These are phyloP conservation scores for Fusarium ramigenum DNA, from an alignment of 2,329 filamentous ascomycete species.

Conservation along the genomic window DNA sequence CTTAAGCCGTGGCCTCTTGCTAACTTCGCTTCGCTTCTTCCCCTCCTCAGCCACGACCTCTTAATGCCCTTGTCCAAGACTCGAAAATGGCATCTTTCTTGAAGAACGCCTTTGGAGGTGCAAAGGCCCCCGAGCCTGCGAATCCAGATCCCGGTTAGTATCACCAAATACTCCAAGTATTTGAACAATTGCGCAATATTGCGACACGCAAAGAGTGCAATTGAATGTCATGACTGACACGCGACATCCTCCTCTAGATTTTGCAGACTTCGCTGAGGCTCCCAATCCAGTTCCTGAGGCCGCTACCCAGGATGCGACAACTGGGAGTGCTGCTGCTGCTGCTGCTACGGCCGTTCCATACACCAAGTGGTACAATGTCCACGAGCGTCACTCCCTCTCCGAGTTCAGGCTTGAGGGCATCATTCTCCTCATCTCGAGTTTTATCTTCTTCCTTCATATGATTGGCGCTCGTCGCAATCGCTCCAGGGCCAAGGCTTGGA, in stretches of 20 bases:
- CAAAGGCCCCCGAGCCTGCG: conserved; percentile 62
- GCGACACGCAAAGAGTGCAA: conserved; percentile 15
- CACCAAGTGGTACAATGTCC: conserved; percentile 96
- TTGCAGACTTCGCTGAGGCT: conserved; percentile 89
- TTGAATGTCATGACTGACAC: conserved; percentile 40
- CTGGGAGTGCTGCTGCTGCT: conserved; percentile 57
- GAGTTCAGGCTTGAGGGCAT: conserved; percentile 91
- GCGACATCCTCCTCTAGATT: conserved; percentile 67
- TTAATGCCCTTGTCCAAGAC: conserved; percentile 37
- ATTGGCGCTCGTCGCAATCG: conserved; percentile 84
- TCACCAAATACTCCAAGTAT: neutral
- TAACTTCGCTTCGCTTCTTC: conserved; percentile 22
- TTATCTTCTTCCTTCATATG: conserved; percentile 82
- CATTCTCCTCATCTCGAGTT: conserved; percentile 77
- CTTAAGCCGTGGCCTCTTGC: conserved; percentile 35
- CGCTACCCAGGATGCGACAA: conserved; percentile 57
- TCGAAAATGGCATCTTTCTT: conserved; percentile 66
- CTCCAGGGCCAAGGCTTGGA: conserved; percentile 82
- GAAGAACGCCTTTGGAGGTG: conserved; percentile 75
- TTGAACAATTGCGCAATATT: conserved; percentile 27
- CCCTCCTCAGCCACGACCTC: conserved; percentile 27
- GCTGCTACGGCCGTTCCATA: conserved; percentile 68
- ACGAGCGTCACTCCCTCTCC: conserved; percentile 83
- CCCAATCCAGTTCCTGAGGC: conserved; percentile 71
- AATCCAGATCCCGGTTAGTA: conserved; percentile 72